Conservation (phyloP, 257 asterid species). For the Nicotiana knightiana region DNA sequence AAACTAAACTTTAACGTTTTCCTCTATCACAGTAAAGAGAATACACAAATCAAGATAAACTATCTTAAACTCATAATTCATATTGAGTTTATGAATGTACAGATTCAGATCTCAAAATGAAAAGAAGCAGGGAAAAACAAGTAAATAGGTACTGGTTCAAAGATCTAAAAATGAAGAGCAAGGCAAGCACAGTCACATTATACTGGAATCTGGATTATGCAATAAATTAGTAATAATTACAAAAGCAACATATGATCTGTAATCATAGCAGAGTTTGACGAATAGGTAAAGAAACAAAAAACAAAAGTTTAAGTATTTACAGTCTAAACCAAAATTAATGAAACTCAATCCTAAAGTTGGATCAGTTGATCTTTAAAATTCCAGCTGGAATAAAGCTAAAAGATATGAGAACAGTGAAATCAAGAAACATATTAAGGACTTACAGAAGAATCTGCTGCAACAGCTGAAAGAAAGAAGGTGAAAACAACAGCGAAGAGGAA, state of each 20-base stretch:
- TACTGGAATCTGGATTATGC: not conserved
- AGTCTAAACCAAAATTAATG: not conserved
- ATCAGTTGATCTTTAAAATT: not conserved
- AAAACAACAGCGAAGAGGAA: constrained; percentile 19
- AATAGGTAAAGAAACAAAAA: not conserved
- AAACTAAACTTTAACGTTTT: not conserved
- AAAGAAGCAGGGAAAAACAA: not conserved
- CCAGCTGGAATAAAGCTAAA: not conserved
- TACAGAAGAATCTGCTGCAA: constrained; percentile 31
- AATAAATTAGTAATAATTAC: too few species aligned
- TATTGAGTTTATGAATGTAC: not conserved
- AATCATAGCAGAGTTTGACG: not conserved
- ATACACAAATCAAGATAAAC: too few species aligned
- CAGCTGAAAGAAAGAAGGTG: constrained; percentile 20
- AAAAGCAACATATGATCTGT: not conserved
- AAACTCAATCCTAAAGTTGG: not conserved
- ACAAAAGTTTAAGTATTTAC: not conserved
- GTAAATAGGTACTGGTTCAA: not conserved
- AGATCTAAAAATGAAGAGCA: not conserved
- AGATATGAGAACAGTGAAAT: not conserved
- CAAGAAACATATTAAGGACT: not conserved
- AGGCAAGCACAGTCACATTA: not conserved
- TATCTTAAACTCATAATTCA: too few species aligned
- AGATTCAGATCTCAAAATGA: not conserved
- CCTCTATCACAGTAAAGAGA: too few species aligned